Percentiles rank a stretch among this genome's conserved stretches.
These are phyloP conservation scores for Lasiosphaeria ovina DNA, from an alignment of 495 filamentous ascomycete species.

Conservation along the genomic window DNA sequence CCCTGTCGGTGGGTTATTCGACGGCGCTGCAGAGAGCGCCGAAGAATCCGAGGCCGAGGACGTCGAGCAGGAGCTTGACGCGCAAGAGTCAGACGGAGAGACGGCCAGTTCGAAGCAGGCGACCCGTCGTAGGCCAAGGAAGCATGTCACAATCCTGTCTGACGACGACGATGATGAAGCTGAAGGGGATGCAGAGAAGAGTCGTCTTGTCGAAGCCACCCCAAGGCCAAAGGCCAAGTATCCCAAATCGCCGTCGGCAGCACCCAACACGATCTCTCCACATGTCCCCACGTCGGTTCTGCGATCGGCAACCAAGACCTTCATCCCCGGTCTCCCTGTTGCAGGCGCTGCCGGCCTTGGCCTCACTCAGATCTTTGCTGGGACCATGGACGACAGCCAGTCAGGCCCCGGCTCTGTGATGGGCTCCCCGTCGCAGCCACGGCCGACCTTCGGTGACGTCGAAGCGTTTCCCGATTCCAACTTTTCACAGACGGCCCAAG, in stretches of 20 bases:
- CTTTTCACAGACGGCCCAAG: constrained; percentile 47
- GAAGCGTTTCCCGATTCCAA: constrained; percentile 47
- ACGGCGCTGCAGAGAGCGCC: constrained; percentile 43
- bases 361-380: constrained; percentile 89
- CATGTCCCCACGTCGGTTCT: constrained; percentile 52
- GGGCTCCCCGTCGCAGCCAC: constrained; percentile 37
- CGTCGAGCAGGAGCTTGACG: constrained; percentile 35
- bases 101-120: constrained; percentile 34
- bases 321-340: constrained; percentile 58
- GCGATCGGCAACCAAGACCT: constrained; percentile 55
- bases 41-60: constrained; percentile 43
- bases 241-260: constrained; percentile 36
- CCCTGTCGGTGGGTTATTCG: constrained; percentile 23
- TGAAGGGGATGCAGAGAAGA: constrained; percentile 49
- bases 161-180: constrained; percentile 73
- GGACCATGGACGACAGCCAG: constrained; percentile 74
- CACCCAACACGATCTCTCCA: constrained; percentile 37
- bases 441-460: constrained; percentile 29
- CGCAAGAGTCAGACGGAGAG: constrained; percentile 44
- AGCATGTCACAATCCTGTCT: constrained; percentile 47
- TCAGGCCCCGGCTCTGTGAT: constrained; percentile 23
- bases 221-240: constrained; percentile 37
- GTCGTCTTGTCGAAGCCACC: constrained; percentile 48
- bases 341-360: constrained; percentile 62
- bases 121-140: constrained; percentile 37